Evolutionary conservation across 306 rosid genomes (phyloP).

Genomic region (Fagus crenata): DNA sequence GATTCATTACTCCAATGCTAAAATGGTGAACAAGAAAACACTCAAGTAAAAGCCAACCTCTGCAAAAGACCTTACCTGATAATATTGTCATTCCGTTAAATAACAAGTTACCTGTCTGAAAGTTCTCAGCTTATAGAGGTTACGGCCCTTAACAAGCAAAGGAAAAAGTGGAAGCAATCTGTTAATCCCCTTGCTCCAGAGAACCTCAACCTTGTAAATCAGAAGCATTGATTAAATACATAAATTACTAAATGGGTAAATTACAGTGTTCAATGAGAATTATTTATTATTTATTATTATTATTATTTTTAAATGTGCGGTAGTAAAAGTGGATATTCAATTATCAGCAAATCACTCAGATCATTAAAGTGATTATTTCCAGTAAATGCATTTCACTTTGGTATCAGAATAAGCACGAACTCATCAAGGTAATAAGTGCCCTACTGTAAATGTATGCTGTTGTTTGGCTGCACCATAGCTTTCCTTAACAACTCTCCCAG

Average conservation of each 20-base stretch:
- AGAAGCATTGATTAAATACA: slow-evolving; percentile 15
- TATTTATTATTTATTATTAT: too few relatives aligned
- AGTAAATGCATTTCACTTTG: neutral
- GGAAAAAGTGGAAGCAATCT: slow-evolving; percentile 59
- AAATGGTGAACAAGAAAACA: slow-evolving; percentile 23
- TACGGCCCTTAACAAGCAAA: slow-evolving; percentile 81
- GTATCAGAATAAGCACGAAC: slow-evolving; percentile 6
- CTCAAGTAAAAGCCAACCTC: slow-evolving; percentile 17
- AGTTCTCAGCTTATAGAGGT: slow-evolving; percentile 72
- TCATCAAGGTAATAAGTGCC: slow-evolving; percentile 19
- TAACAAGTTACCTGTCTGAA: slow-evolving; percentile 58
- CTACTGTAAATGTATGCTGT: slow-evolving; percentile 84
- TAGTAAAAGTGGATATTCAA: neutral
- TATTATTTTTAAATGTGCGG: neutral
- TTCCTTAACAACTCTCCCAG: slow-evolving; percentile 76
- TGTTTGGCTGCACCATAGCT: slow-evolving; percentile 82
- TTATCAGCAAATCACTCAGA: neutral
- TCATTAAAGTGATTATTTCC: too few relatives aligned
- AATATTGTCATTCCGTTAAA: neutral
- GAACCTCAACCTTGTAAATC: slow-evolving; percentile 65
- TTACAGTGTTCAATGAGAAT: too few relatives aligned
- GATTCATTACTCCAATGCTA: slow-evolving; percentile 79
- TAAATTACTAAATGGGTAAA: neutral
- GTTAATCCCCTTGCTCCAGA: slow-evolving; percentile 70
- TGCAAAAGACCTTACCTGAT: neutral